Base-by-base conservation (phyloP, 2,329 filamentous ascomycete genomes). In the Sporothrix brasiliensis region DNA sequence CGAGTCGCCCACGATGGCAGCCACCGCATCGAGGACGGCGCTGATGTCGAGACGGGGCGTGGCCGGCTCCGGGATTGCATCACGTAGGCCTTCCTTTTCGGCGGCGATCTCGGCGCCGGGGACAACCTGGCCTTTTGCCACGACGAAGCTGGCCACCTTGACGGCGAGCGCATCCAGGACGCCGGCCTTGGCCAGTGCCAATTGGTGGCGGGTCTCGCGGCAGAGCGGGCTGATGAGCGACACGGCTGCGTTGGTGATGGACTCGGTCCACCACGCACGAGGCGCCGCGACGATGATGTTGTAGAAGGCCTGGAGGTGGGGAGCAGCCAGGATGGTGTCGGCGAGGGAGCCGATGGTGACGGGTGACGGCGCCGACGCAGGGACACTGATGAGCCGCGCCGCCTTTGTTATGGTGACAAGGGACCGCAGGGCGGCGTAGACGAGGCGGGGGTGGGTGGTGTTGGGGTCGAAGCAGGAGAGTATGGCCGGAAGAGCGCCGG, bases 121-220 rank as follows among this genome's bases (percentile, higher is more conserved):
- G 49, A 92, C 79, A n/a, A 92, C 89, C 73, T 89, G 86, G 11
- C 90, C 91, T 72, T 89, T 85, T 6, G 86, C 83, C 2, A 91
- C 88, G 54, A 91, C 87, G 76, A 92, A 91, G 70, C 85, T 89
- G 68, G 88, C 92, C 71, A 98, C 81, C 74, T 89, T 89, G 5
- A 88, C 85, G 34, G 92, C 91, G 39, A 98, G 84, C 14, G 90
- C 87, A 79, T 97, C 92, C 47, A 98, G 82, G 34, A 97, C 85
- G 6, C 92, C 92, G 13, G 84, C 85, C 50, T 89, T 89, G 13
- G 92, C 87, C 69, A 98, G 81, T n/a, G 86, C 81, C 72, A 87
- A 86, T 79, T 92, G 92, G 73, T 95, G 89, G 13, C 81, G 81
- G 71, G 93, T 89, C 72, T 91, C 87, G 21, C 83, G 84, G 76